phyloP scores from a whole-genome alignment of 179 eudicot genomes.

The Vitellaria paradoxa region DNA sequence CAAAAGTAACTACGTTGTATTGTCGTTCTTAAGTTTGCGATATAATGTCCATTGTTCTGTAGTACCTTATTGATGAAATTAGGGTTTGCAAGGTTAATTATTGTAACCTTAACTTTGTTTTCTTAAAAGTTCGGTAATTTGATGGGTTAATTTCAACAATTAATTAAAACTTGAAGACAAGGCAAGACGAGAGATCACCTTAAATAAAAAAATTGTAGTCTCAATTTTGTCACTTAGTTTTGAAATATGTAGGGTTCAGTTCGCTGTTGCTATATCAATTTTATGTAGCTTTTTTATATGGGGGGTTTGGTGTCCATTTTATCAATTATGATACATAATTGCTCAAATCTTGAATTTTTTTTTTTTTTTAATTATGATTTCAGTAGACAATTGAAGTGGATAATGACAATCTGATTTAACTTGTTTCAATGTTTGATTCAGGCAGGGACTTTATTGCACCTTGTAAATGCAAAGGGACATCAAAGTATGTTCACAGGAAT shows the following conservation, averaged over 20 bases:
- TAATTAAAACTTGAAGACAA: neutral
- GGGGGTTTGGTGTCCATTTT: neutral
- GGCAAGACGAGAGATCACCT: neutral
- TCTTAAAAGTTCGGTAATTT: neutral
- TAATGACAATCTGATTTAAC: neutral
- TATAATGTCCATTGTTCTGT: neutral
- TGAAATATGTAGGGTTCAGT: neutral
- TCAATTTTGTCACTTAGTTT: neutral
- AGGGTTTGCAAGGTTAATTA: neutral
- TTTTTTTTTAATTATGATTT: neutral
- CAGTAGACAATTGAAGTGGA: neutral
- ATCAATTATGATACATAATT: neutral
- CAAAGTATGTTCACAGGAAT: constrained; percentile 89
- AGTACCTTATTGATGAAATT: neutral
- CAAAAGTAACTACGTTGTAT: neutral
- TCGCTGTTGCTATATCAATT: no score
- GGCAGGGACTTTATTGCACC: constrained; percentile 99
- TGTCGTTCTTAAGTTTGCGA: neutral
- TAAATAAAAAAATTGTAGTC: neutral
- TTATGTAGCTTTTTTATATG: neutral
- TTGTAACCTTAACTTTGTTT: neutral
- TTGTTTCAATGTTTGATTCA: constrained; percentile 27
- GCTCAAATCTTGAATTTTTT: neutral
- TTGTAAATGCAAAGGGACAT: constrained; percentile 96
- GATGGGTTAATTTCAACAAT: neutral